Conservation (phyloP, 2,329 filamentous ascomycete genomes). For the Xylariales sp. region DNA sequence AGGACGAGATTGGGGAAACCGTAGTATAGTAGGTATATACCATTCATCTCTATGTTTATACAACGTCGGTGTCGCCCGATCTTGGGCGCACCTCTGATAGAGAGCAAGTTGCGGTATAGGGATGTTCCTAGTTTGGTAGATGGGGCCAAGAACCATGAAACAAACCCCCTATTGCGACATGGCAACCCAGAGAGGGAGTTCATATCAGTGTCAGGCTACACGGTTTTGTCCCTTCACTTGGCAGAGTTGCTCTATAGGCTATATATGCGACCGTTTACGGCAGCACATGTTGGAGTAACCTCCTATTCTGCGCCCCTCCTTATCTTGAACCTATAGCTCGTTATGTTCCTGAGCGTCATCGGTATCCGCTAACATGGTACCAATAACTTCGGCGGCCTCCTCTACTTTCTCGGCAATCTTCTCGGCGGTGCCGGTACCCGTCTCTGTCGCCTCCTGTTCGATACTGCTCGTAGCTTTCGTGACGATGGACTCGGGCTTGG, state of each 20-base stretch:
- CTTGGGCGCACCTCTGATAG: neutral
- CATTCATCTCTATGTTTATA: neutral
- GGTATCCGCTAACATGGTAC: slow-evolving; percentile 64
- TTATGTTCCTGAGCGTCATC: slow-evolving; percentile 69
- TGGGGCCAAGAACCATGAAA: slow-evolving; percentile 7
- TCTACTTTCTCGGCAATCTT: slow-evolving; percentile 59
- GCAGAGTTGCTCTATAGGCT: neutral
- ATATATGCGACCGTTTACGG: neutral
- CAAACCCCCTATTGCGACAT: neutral
- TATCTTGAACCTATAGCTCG: slow-evolving; percentile 61
- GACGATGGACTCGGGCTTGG: slow-evolving; percentile 60
- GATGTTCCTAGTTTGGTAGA: neutral
- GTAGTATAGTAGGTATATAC: neutral
- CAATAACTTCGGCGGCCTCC: slow-evolving; percentile 64
- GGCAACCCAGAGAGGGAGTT: neutral
- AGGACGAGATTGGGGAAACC: neutral
- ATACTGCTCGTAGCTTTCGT: slow-evolving; percentile 51
- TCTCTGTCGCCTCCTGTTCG: slow-evolving; percentile 46
- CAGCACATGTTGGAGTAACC: neutral
- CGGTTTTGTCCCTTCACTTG: neutral
- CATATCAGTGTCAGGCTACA: neutral
- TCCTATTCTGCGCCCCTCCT: neutral
- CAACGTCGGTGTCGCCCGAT: neutral
- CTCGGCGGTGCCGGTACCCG: slow-evolving; percentile 50
- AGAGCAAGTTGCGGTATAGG: neutral